These are phyloP conservation scores for Ajuga chamaepitys DNA, from an alignment of 257 asterid genomes.

Conservation along the genomic window DNA sequence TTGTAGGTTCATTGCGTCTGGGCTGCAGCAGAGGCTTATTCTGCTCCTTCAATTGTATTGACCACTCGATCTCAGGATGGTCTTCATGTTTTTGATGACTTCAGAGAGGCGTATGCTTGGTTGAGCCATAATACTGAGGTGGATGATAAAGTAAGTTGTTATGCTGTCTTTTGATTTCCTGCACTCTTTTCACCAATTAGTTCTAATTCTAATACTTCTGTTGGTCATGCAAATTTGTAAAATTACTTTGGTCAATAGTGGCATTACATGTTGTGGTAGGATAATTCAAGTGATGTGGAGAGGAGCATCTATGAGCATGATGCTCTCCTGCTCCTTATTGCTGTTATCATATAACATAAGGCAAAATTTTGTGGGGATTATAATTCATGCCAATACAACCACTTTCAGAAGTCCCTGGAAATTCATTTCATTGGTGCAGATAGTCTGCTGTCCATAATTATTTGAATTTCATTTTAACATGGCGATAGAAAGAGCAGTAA, in stretches of 20 bases:
- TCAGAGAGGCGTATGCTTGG: slow-evolving; percentile 99
- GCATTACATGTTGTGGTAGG: neutral
- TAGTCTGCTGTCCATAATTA: too few relatives aligned
- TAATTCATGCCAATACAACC: too few relatives aligned
- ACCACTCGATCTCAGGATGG: slow-evolving; percentile 85
- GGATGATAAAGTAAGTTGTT: slow-evolving; percentile 78
- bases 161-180: slow-evolving; percentile 1
- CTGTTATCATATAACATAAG: neutral
- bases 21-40: slow-evolving; percentile 99
- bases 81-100: slow-evolving; percentile 97
- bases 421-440: too few relatives aligned
- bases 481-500: too few relatives aligned
- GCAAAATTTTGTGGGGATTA: too few relatives aligned
- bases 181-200: neutral
- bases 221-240: neutral
- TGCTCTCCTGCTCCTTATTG: neutral
- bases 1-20: slow-evolving; percentile 95
- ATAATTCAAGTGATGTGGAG: neutral
- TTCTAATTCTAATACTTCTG: neutral
- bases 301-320: neutral
- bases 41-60: slow-evolving; percentile 96
- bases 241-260: neutral
- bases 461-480: too few relatives aligned
- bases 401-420: too few relatives aligned
- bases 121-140: slow-evolving; percentile 96